A percentile compares a stretch with the other conserved stretches of the same genome.
Conservation (phyloP, 306 rosid species). For the Quercus agrifolia region DNA sequence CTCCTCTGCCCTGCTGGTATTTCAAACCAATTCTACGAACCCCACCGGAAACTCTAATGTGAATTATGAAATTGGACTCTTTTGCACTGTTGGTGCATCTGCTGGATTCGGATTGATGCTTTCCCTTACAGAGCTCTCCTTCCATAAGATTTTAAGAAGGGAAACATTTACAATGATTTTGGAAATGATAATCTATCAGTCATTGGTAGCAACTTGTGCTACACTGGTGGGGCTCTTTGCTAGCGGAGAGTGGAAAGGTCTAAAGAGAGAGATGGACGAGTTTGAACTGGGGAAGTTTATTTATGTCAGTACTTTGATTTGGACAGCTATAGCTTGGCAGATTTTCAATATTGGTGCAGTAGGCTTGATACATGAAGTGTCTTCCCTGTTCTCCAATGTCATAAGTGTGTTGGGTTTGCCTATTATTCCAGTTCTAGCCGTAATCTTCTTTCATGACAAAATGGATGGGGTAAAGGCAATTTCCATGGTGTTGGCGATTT, state of each 20-base stretch:
- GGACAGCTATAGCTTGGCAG: slow-evolving; percentile 38
- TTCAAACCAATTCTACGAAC: slow-evolving; percentile 17
- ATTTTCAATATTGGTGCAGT: slow-evolving; percentile 24
- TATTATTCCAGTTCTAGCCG: slow-evolving; percentile 42
- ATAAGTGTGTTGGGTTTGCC: slow-evolving; percentile 42
- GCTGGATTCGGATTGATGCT: slow-evolving; percentile 41
- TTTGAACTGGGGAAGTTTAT: slow-evolving; percentile 29
- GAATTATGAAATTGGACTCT: slow-evolving; percentile 28
- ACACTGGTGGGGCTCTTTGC: slow-evolving; percentile 37
- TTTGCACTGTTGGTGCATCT: slow-evolving; percentile 45
- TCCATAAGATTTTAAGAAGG: slow-evolving; percentile 28
- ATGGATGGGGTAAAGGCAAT: slow-evolving; percentile 41
- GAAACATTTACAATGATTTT: slow-evolving; percentile 26
- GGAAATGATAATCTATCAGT: slow-evolving; percentile 37
- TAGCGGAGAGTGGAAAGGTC: slow-evolving; percentile 38
- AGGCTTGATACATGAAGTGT: slow-evolving; percentile 43
- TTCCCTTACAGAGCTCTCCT: slow-evolving; percentile 33
- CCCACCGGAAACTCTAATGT: not conserved
- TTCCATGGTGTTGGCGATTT: slow-evolving; percentile 38
- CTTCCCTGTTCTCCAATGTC: slow-evolving; percentile 53
- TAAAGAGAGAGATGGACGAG: slow-evolving; percentile 31
- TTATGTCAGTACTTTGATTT: slow-evolving; percentile 32
- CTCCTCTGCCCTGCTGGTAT: slow-evolving; percentile 37
- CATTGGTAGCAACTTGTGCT: slow-evolving; percentile 31
- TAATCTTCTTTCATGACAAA: slow-evolving; percentile 37